phyloP scores from a whole-genome alignment of 768 basidiomycete genomes.

The Boletus rubroflammeus region DNA sequence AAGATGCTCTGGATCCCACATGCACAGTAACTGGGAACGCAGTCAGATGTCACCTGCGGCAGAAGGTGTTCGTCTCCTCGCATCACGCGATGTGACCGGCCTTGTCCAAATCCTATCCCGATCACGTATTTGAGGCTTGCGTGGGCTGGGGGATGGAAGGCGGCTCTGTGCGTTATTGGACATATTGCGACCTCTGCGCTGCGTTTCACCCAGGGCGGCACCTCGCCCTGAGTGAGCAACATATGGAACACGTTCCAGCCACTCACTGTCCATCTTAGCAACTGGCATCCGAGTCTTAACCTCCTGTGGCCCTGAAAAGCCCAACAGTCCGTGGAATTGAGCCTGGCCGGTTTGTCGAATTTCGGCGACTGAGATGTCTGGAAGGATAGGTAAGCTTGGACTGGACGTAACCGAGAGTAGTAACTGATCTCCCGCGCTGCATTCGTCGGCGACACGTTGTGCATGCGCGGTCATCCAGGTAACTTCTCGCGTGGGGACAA shows the following conservation, averaged over 20 bases:
- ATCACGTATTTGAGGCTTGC: constrained; percentile 17
- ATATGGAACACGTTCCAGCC: constrained; percentile 6
- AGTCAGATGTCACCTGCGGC: constrained; percentile 31
- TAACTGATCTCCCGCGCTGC: constrained; percentile 11
- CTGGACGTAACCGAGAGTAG: constrained; percentile 6
- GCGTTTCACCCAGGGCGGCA: background rate
- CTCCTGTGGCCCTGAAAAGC: constrained; percentile 22
- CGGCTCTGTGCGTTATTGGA: constrained; percentile 10
- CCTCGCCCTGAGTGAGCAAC: constrained; percentile 1
- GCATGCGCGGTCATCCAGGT: constrained; percentile 6
- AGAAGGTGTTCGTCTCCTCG: constrained; percentile 31
- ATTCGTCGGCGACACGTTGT: constrained; percentile 8
- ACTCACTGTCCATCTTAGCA: constrained; percentile 5
- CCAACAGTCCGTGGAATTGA: constrained; percentile 26
- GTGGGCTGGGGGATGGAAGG: constrained; percentile 19
- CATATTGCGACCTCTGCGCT: constrained; percentile 11
- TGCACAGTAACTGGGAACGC: constrained; percentile 3
- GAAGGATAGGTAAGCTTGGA: constrained; percentile 5
- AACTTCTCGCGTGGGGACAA: constrained; percentile 16
- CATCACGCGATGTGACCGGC: constrained; percentile 23
- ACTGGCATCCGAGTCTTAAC: constrained; percentile 1
- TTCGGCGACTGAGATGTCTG: constrained; percentile 12
- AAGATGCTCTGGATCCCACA: constrained; percentile 6
- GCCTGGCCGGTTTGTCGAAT: constrained; percentile 1
- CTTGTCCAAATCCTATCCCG: constrained; percentile 22